Base-by-base conservation (phyloP, 2,329 filamentous ascomycete genomes). In the Aspergillus awamori region DNA sequence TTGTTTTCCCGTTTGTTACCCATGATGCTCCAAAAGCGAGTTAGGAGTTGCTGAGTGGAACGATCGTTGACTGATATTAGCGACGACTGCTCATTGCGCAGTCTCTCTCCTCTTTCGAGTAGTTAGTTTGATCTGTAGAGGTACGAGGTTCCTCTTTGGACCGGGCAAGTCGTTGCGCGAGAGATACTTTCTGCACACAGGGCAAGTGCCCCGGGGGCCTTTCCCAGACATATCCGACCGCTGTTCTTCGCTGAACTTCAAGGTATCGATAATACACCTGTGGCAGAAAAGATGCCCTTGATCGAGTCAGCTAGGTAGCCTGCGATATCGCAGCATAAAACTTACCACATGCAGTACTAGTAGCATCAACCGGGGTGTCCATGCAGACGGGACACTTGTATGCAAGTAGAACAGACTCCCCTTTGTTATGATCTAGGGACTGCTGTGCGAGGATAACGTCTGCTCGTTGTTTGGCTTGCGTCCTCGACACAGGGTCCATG, bases 211-310 rank as follows among this genome's bases (percentile, higher is more conserved):
- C 53, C 74, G 72, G 2, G 67, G 69, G 1, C 68, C 54, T 56
- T 76, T 77, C 2, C 71, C 69, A 3, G 65, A 62, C 2, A 68
- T 60, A 47, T 75, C 72, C 8, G 76, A 70, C 43, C 80, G 69
- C 61, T 77, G 81, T 64, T 82, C 81, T 65, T 86, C 84, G 47
- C 82, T 81, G 26, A 82, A 82, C 41, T 83, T 83, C 17, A 89
- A 74, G n/a, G 84, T 83, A 69, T 87, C 83, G 54, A 84, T 81
- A 45, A 89, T 82, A 66, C 86, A 89, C 38, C 83, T 82, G 67
- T 88, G 86, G 70, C 86, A 89, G 72, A 88, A 88, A 24, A 88
- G 77, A 69, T 89, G 86, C 0, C 86, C 85, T 87, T 59, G 8
- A 28, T 8, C 17, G 10, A 38, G 47, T 68, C 17, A 66, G 59